Evolutionary conservation across 2,329 filamentous ascomycete species (phyloP).

Genomic region (Penicillium sp.): DNA sequence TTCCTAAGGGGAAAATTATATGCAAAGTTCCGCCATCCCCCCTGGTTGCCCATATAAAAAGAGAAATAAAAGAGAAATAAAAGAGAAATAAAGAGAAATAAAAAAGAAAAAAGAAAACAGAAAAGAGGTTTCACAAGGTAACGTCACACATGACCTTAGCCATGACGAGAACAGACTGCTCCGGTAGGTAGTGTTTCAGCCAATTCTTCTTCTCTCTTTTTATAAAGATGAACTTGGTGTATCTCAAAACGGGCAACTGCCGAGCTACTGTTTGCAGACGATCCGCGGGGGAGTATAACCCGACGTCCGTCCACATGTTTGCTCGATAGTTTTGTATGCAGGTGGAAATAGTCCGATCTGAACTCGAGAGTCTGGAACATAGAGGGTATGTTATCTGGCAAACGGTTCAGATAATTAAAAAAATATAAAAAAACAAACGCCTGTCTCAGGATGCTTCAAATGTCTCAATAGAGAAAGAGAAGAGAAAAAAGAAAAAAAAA

Average conservation of each 20-base stretch:
- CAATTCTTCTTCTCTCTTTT: conserved; percentile 14
- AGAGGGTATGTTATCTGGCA: conserved; percentile 3
- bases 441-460: conserved; percentile 9
- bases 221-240: background rate
- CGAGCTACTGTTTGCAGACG: conserved; percentile 32
- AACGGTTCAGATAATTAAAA: conserved; percentile 3
- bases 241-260: conserved; percentile 23
- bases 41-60: background rate
- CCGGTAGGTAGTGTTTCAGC: conserved; percentile 20
- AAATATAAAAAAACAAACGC: conserved; percentile 9
- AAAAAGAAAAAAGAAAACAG: no score
- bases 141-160: conserved; percentile 37
- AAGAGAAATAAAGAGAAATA: no score
- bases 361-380: conserved; percentile 15
- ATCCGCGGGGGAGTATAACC: conserved; percentile 17
- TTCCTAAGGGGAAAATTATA: conserved; percentile 27
- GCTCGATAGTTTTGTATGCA: conserved; percentile 23
- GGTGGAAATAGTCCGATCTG: conserved; percentile 19
- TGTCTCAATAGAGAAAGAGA: conserved; percentile 7
- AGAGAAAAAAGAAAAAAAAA: conserved; percentile 1
- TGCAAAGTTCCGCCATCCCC: conserved; percentile 34
- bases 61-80: background rate
- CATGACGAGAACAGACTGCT: conserved; percentile 24
- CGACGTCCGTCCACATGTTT: conserved; percentile 29
- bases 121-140: conserved; percentile 37